phyloP scores from a whole-genome alignment of 2,329 filamentous ascomycete genomes.

The Colletotrichum tabaci region DNA sequence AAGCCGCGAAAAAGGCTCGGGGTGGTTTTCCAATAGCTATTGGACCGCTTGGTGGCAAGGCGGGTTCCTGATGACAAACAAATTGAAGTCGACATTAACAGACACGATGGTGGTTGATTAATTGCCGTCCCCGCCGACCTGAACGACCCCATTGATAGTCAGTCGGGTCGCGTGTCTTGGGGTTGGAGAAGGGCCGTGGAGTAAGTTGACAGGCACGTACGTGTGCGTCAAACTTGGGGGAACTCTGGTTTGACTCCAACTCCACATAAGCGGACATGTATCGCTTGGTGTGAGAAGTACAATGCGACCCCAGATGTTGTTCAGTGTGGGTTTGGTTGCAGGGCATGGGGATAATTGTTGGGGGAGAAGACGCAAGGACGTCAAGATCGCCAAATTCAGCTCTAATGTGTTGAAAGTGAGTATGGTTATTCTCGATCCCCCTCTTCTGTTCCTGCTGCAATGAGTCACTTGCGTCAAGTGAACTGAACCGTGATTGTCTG shows the following conservation, averaged over 20 bases:
- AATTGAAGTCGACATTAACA: conserved; percentile 25
- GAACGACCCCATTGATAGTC: conserved; percentile 2
- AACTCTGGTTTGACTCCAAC: conserved; percentile 6
- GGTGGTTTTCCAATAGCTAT: neutral
- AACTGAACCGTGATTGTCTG: neutral
- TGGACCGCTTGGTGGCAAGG: conserved; percentile 8
- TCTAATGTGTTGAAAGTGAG: too few species aligned
- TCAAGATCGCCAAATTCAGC: too few species aligned
- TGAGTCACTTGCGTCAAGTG: too few species aligned
- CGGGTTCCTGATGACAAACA: conserved; percentile 35
- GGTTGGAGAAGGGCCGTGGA: conserved; percentile 25
- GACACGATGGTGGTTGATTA: neutral
- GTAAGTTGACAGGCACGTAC: neutral
- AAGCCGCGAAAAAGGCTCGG: conserved; percentile 14
- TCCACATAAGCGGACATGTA: conserved; percentile 1
- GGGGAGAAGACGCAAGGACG: neutral
- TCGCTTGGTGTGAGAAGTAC: too few species aligned
- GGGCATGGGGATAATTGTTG: neutral
- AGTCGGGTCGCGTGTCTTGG: neutral
- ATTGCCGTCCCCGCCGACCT: conserved; percentile 2
- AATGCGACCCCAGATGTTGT: neutral
- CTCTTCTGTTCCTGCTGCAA: too few species aligned
- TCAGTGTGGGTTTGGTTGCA: neutral
- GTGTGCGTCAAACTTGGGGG: neutral
- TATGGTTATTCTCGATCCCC: too few species aligned